These are phyloP conservation scores for Nitzschia sp. DNA, from an alignment of 108 stramenopile genomes.

Conservation along the genomic window DNA sequence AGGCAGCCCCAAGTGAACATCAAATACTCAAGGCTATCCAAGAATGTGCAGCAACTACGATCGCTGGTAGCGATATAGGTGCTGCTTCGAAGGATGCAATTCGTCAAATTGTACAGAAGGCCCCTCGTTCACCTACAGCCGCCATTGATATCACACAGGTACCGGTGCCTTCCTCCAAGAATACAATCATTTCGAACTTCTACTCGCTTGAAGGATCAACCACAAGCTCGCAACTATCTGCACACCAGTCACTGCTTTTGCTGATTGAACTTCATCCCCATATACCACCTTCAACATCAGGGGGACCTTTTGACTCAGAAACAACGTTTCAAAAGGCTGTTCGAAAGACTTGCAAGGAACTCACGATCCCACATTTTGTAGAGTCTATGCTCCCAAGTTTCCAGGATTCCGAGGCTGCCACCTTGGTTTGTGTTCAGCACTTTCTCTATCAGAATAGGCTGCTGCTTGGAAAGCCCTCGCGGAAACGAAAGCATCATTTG, in stretches of 20 bases:
- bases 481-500: conserved; percentile 10
- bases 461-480: conserved; percentile 3
- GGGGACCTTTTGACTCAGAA: background rate
- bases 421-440: conserved; percentile 62
- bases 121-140: conserved; percentile 7
- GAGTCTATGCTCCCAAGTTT: background rate
- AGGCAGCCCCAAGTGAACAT: conserved; percentile 72
- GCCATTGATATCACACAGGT: conserved; percentile 1
- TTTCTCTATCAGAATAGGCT: conserved; percentile 57
- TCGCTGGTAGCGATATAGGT: conserved; percentile 20
- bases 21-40: conserved; percentile 68
- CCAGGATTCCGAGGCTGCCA: conserved; percentile 52
- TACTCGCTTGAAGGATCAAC: background rate
- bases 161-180: background rate
- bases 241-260: background rate
- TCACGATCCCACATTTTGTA: conserved; percentile 10
- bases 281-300: background rate
- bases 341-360: conserved; percentile 8
- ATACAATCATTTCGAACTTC: background rate
- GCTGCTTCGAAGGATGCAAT: conserved; percentile 6
- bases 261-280: background rate
- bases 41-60: background rate
- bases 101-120: conserved; percentile 2
- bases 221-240: background rate
- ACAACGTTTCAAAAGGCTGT: conserved; percentile 13